Conservation (phyloP, 768 basidiomycete genomes). For the Naganishia vishniacii region DNA sequence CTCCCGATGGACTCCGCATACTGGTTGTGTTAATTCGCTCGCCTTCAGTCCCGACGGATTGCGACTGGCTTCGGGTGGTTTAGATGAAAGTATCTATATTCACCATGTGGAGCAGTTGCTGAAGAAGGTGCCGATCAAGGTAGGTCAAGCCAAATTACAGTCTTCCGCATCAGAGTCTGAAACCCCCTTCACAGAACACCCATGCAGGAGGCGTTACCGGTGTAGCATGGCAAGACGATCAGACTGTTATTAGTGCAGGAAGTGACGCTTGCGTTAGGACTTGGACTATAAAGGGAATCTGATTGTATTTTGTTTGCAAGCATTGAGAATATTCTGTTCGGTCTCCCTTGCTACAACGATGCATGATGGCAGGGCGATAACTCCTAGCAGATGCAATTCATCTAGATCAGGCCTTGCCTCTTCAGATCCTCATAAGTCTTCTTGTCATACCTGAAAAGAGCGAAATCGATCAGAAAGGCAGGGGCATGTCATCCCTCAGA, state of each 20-base stretch:
- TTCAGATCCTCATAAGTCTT: constrained; percentile 97
- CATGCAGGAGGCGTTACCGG: constrained; percentile 75
- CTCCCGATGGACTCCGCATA: constrained; percentile 79
- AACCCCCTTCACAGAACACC: constrained; percentile 57
- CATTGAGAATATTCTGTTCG: not conserved
- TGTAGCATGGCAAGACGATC: constrained; percentile 68
- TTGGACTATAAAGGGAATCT: constrained; percentile 35
- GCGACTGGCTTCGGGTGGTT: constrained; percentile 77
- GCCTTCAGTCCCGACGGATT: constrained; percentile 67
- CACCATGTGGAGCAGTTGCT: constrained; percentile 66
- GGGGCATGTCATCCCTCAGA: not conserved
- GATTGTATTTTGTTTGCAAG: not conserved
- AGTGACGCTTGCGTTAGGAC: constrained; percentile 72
- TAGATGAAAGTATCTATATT: constrained; percentile 88
- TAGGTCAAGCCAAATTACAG: constrained; percentile 27
- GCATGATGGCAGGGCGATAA: too few relatives aligned
- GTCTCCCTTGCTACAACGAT: not conserved
- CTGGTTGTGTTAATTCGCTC: constrained; percentile 71
- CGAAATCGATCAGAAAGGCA: not conserved
- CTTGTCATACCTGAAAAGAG: constrained; percentile 61
- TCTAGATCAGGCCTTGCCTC: constrained; percentile 77
- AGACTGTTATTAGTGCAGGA: constrained; percentile 63
- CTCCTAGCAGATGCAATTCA: not conserved
- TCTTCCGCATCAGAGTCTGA: not conserved
- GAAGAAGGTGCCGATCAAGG: constrained; percentile 69